Evolutionary conservation across 208 protist genomes (phyloP), one percentile per base, ranked within the genome.

Genomic region (Kentomonas sorsogonicus): DNA sequence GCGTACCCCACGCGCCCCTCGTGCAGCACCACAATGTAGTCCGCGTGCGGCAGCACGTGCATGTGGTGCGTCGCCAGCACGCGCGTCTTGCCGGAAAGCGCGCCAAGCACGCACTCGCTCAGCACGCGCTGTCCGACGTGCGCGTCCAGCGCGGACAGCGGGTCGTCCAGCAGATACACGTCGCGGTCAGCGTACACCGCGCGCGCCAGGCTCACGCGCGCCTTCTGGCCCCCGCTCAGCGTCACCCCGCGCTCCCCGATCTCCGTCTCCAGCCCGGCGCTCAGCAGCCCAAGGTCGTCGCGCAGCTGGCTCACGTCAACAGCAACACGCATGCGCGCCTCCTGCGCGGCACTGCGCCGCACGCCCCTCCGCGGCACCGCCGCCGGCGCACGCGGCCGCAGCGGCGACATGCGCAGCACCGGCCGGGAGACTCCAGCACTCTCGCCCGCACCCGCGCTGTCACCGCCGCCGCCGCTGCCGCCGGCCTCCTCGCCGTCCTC

Each of bases 31-130:
- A 98, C 63, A 41, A 98, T 79, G 26, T 82, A 60, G 53, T 98
- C 92, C 0, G 78, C 83, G 0, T 79, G 34, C 1, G 68, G 43
- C 10, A 98, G 43, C 15, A 91, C 81, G 59, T 98, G 95, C n/a
- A 97, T 45, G 47, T 95, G 86, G 74, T 98, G 95, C 9, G 96
- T 98, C 7, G 96, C 92, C 0, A 99, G 72, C 6, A 99, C 54
- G 7, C 89, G 75, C 7, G 94, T 97, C 57, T 89, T 96, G 22
- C 48, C 46, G 3, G 20, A 39, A 20, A 98, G 68, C 3, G 55
- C n/a, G 18, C 92, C 68, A 1, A 77, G 46, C 1, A 90, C 29
- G 11, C 72, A 50, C 26, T 87, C 74, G 1, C 51, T 39, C 52
- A 93, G 53, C 0, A 95, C 57, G 0, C 53, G 46, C 11, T 72